phyloP scores from a whole-genome alignment of 2,329 filamentous ascomycete species.

The Botrytis byssoidea region DNA sequence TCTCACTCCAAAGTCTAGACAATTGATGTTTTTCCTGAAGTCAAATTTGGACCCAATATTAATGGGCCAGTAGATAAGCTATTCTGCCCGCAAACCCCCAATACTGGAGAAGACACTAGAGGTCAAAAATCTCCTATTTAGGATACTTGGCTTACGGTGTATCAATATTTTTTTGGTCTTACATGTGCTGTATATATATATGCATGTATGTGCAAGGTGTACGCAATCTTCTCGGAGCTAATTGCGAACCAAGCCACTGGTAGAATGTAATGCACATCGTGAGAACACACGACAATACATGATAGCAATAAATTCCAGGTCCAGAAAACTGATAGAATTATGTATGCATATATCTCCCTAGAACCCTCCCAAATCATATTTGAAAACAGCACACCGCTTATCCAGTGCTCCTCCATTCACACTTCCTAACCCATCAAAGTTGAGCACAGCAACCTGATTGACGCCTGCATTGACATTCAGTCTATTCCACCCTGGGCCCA shows the following conservation, averaged over 20 bases:
- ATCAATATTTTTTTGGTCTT: not conserved
- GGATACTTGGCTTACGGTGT: not conserved
- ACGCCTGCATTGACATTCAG: not conserved
- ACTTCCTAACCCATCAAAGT: not conserved
- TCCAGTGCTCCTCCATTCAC: not conserved
- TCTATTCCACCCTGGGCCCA: not conserved
- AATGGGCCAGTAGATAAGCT: not conserved
- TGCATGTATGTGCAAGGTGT: not conserved
- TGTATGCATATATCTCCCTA: not conserved
- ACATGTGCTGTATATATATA: too few species aligned
- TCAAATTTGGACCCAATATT: not conserved
- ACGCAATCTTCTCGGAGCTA: not conserved
- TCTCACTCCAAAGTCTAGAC: not conserved
- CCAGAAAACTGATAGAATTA: not conserved
- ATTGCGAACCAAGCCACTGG: not conserved
- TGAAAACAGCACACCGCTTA: not conserved
- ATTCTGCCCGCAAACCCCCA: not conserved
- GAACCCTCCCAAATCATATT: not conserved
- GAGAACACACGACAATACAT: not conserved
- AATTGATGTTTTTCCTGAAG: not conserved
- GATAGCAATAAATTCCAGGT: too few species aligned
- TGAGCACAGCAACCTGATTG: conserved; percentile 1
- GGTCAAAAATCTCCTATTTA: not conserved
- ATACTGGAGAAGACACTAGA: not conserved
- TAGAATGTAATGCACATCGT: not conserved